These are phyloP conservation scores for Ophiostoma novo-ulmi DNA, from an alignment of 2,329 filamentous ascomycete genomes.

Conservation along the genomic window DNA sequence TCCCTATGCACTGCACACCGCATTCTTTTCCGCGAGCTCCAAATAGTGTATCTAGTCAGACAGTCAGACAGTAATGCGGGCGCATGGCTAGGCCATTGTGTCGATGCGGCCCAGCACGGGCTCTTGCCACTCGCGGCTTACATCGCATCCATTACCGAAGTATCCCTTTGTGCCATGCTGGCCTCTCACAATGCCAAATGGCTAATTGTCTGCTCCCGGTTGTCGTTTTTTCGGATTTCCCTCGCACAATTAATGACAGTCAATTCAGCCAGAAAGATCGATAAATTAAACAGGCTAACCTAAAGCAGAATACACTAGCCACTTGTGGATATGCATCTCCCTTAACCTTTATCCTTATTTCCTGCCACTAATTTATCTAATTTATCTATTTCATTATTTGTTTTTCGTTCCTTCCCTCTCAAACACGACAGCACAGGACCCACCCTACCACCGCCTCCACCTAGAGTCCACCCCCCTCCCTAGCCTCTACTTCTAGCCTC, in stretches of 20 bases:
- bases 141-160: background rate
- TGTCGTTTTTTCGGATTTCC: slow-evolving; percentile 6
- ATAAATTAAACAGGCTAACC: background rate
- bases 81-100: background rate
- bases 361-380: background rate
- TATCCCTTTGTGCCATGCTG: background rate
- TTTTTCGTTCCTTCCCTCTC: slow-evolving; percentile 19
- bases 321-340: background rate
- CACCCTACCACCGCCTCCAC: slow-evolving; percentile 18
- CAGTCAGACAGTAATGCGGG: background rate
- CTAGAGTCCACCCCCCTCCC: slow-evolving; percentile 19
- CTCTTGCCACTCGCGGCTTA: background rate
- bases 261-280: background rate
- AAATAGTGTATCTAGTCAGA: background rate
- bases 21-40: background rate
- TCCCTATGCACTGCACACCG: background rate
- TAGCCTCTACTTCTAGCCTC: background rate
- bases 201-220: background rate
- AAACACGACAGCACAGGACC: slow-evolving; percentile 26
- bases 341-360: slow-evolving; percentile 6
- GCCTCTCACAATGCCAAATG: background rate
- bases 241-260: background rate
- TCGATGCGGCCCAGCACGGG: background rate
- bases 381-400: background rate
- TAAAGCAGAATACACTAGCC: background rate